phyloP scores from a whole-genome alignment of 306 rosid genomes.

The Fragaria nilgerrensis region DNA sequence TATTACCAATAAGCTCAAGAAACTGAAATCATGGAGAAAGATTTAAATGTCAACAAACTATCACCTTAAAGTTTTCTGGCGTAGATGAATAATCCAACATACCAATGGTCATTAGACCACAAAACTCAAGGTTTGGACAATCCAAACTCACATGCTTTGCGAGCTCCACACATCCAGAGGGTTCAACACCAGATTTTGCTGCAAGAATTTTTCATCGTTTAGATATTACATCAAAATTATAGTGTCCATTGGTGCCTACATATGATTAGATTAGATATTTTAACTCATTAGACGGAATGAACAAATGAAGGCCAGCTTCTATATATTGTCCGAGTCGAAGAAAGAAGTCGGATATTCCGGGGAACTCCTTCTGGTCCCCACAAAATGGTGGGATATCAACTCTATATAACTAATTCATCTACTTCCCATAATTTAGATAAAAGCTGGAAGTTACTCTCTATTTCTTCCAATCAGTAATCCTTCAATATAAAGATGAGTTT shows the following conservation, averaged over 20 bases:
- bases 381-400: background rate
- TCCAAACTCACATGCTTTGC: constrained; percentile 62
- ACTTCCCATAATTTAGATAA: background rate
- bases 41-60: background rate
- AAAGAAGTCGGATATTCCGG: background rate
- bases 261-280: background rate
- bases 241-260: background rate
- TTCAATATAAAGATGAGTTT: background rate
- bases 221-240: background rate
- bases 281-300: background rate
- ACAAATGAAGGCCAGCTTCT: background rate
- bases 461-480: background rate
- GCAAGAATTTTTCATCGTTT: constrained; percentile 17
- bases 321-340: background rate
- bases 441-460: background rate
- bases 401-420: background rate
- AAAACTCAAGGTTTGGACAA: constrained; percentile 79
- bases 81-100: constrained; percentile 87
- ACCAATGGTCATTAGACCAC: constrained; percentile 93
- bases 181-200: constrained; percentile 94
- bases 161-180: constrained; percentile 67
- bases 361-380: background rate
- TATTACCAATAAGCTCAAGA: constrained; percentile 16
- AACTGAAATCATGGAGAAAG: constrained; percentile 4
- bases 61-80: constrained; percentile 91